phyloP scores from a whole-genome alignment of 192 early-diverging fungal genomes.

The Mortierella hygrophila region DNA sequence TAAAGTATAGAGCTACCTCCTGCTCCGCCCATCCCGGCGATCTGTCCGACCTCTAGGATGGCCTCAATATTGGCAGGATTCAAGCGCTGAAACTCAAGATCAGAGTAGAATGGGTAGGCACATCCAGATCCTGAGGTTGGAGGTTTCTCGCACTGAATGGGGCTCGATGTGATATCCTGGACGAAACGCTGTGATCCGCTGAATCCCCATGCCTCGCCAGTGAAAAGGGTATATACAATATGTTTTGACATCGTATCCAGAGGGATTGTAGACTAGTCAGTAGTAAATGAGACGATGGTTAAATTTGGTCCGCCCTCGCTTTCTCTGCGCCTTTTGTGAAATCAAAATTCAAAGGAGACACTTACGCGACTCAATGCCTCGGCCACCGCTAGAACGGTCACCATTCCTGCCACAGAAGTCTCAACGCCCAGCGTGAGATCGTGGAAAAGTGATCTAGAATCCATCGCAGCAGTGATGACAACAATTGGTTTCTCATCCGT shows the following conservation, averaged over 20 bases:
- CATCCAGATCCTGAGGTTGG: slow-evolving; percentile 63
- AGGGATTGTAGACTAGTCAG: slow-evolving; percentile 55
- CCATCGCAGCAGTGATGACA: slow-evolving; percentile 73
- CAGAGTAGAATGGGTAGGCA: slow-evolving; percentile 69
- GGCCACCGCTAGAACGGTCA: slow-evolving; percentile 75
- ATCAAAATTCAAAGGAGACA: background rate
- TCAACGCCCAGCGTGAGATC: slow-evolving; percentile 71
- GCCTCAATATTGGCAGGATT: slow-evolving; percentile 75
- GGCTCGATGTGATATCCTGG: slow-evolving; percentile 67
- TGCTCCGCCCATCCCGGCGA: slow-evolving; percentile 53
- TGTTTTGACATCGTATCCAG: slow-evolving; percentile 69
- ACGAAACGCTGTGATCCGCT: slow-evolving; percentile 89
- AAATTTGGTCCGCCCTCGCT: slow-evolving; percentile 4
- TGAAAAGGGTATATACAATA: slow-evolving; percentile 82
- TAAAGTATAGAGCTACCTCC: slow-evolving; percentile 37
- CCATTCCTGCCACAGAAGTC: slow-evolving; percentile 68
- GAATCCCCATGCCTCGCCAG: slow-evolving; percentile 80
- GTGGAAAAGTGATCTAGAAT: slow-evolving; percentile 75
- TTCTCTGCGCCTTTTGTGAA: no score
- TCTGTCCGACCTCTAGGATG: slow-evolving; percentile 78
- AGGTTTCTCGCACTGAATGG: slow-evolving; percentile 67
- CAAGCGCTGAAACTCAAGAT: slow-evolving; percentile 75
- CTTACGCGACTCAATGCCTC: slow-evolving; percentile 77
- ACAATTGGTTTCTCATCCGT: slow-evolving; percentile 76
- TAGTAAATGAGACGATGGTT: background rate